Conservation (phyloP, 495 filamentous ascomycete species). For the Acidomyces sp. region DNA sequence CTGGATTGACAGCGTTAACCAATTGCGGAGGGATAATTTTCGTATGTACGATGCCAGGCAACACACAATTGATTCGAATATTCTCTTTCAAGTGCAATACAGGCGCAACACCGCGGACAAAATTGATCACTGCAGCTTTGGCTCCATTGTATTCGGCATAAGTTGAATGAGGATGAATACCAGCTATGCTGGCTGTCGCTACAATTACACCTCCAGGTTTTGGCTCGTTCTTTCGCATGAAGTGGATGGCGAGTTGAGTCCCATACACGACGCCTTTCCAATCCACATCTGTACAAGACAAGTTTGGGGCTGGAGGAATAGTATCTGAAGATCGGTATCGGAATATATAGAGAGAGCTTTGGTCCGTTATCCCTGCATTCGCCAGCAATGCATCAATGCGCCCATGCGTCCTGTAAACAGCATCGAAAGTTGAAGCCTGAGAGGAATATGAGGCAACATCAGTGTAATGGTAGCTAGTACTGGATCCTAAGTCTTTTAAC, state of each 20-base stretch:
- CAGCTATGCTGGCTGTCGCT: constrained; percentile 27
- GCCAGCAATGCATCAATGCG: constrained; percentile 32
- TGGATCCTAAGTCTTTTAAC: constrained; percentile 25
- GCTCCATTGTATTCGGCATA: constrained; percentile 33
- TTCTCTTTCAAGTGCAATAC: constrained; percentile 31
- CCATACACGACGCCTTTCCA: constrained; percentile 34
- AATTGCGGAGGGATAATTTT: constrained; percentile 30
- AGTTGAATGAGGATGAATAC: constrained; percentile 26
- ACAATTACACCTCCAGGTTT: constrained; percentile 30
- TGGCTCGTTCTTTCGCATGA: constrained; percentile 33
- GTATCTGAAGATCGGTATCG: constrained; percentile 20
- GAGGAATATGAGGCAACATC: constrained; percentile 31
- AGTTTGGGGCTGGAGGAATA: constrained; percentile 28
- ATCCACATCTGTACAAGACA: constrained; percentile 30
- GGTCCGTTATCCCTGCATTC: constrained; percentile 34
- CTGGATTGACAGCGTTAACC: constrained; percentile 26
- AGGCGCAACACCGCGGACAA: constrained; percentile 24
- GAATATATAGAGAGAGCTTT: constrained; percentile 23
- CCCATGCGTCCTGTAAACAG: constrained; percentile 26
- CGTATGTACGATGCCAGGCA: constrained; percentile 22
- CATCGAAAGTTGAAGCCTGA: constrained; percentile 26
- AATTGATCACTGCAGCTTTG: constrained; percentile 32
- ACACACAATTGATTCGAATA: constrained; percentile 24
- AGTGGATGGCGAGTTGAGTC: constrained; percentile 31
- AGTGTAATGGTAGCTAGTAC: constrained; percentile 23